Evolutionary conservation across 2,329 filamentous ascomycete genomes (phyloP), one percentile per base, ranked within the genome.

Genomic region (Aureobasidium melanogenum): DNA sequence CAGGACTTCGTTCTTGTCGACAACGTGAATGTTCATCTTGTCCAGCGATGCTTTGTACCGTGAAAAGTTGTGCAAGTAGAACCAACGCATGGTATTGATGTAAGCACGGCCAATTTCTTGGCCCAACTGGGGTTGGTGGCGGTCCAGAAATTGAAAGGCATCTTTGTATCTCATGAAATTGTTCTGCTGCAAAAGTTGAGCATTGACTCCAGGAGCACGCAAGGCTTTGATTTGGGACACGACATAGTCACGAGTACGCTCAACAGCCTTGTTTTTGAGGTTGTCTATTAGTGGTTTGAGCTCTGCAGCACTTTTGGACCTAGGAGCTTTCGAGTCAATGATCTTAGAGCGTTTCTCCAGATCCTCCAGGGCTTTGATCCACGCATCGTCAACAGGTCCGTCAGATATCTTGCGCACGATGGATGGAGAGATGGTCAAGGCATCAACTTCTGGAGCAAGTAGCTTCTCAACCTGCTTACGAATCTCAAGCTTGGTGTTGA

Each of bases 71-170:
- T 88, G 94, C 58, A 88, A 77, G 71, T 97, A 97, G 71, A 99
- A 99, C 94, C 94, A 99, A 58, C 91, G 85, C 91, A 99, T 99
- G 0, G 95, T 99, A 72, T 97, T 96, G 77, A 95, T 87, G 70
- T 99, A 99, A 3, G 95, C 94, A 71, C 91, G 88, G 9, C 86
- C 86, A 66, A 99, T 96, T 73, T 99, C 90, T 58, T 92, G 87
- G 9, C 90, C 91, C 6, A 99, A 83, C n/a, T 84, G 81, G 1
- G 88, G 79, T 68, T 97, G 91, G 66, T 93, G 88, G 67, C 84
- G 86, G 63, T 90, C 85, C 34, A 99, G 80, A 70, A 97, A 99
- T 6, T 84, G 81, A 74, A 87, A 99, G 0, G 97, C 78, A 36
- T 96, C 91, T 72, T 90, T 96, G 77, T 91, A 96, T 67, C 84